phyloP scores from a whole-genome alignment of 805 yeast genomes.

The Zygosaccharomyces gambellarensis region DNA sequence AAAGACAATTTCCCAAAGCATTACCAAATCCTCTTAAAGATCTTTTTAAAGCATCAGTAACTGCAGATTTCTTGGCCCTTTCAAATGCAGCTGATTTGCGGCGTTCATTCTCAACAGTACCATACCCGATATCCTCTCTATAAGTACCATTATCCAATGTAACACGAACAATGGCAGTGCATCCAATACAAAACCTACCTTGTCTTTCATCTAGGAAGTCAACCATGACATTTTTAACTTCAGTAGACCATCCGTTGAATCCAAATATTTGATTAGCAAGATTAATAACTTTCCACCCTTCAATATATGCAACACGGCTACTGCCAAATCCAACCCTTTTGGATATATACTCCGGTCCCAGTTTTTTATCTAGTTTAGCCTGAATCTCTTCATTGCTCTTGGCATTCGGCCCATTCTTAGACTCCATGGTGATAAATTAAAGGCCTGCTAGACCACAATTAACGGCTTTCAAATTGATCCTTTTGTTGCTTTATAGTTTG shows the following conservation, averaged over 20 bases:
- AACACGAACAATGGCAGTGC: slow-evolving; percentile 68
- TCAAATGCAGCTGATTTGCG: slow-evolving; percentile 74
- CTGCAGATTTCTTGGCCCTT: slow-evolving; percentile 77
- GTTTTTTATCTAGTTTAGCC: slow-evolving; percentile 39
- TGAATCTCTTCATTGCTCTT: slow-evolving; percentile 33
- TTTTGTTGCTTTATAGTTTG: neutral
- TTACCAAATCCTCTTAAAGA: slow-evolving; percentile 78
- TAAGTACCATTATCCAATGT: slow-evolving; percentile 70
- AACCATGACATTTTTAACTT: slow-evolving; percentile 57
- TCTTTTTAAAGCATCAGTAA: slow-evolving; percentile 76
- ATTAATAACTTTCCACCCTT: slow-evolving; percentile 80
- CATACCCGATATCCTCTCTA: slow-evolving; percentile 82
- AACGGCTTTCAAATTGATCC: neutral
- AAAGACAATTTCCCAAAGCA: slow-evolving; percentile 79
- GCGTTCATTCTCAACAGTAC: slow-evolving; percentile 71
- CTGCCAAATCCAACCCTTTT: slow-evolving; percentile 74
- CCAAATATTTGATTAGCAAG: slow-evolving; percentile 80
- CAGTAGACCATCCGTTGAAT: slow-evolving; percentile 78
- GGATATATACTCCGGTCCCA: slow-evolving; percentile 77
- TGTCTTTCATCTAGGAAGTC: slow-evolving; percentile 66
- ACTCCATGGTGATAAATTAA: slow-evolving; percentile 19
- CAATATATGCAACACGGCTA: slow-evolving; percentile 62
- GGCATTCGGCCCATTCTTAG: slow-evolving; percentile 15
- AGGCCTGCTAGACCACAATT: neutral
- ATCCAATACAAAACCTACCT: slow-evolving; percentile 57